These are phyloP conservation scores for Panicum virgatum DNA, from an alignment of 202 grass and related monocot genomes.

Conservation along the genomic window DNA sequence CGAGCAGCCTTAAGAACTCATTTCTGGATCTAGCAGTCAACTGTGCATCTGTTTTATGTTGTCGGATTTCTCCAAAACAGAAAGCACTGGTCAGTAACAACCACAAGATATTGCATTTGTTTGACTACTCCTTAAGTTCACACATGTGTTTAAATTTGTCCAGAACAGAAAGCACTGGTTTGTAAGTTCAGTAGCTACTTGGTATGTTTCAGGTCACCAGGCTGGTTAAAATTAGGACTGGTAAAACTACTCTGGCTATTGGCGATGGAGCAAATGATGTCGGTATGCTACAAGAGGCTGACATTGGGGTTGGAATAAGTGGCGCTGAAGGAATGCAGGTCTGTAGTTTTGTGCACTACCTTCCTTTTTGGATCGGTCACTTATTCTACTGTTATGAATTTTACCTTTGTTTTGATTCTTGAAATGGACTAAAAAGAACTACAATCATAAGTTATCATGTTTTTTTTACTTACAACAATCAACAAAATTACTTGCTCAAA, in stretches of 20 bases:
- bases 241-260: slow-evolving; percentile 74
- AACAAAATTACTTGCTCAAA: slow-evolving; percentile 8
- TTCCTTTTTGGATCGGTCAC: not conserved
- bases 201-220: slow-evolving; percentile 65
- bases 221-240: slow-evolving; percentile 60
- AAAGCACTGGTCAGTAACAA: slow-evolving; percentile 65
- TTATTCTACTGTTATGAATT: not conserved
- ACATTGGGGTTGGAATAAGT: slow-evolving; percentile 81
- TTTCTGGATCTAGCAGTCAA: slow-evolving; percentile 72
- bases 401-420: slow-evolving; percentile 2
- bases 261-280: slow-evolving; percentile 85
- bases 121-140: slow-evolving; percentile 33
- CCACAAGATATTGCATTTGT: slow-evolving; percentile 2
- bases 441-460: not conserved
- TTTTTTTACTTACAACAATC: slow-evolving; percentile 13
- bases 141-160: not conserved
- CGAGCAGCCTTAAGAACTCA: slow-evolving; percentile 45
- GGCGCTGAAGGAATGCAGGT: slow-evolving; percentile 88
- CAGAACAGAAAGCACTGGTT: not conserved
- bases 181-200: slow-evolving; percentile 17
- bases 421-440: slow-evolving; percentile 10
- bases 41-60: slow-evolving; percentile 80
- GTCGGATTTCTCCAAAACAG: slow-evolving; percentile 76
- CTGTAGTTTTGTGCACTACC: not conserved
- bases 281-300: slow-evolving; percentile 85